Base-by-base conservation (phyloP, 371 early-diverging fungal species). In the Mucor indicus region DNA sequence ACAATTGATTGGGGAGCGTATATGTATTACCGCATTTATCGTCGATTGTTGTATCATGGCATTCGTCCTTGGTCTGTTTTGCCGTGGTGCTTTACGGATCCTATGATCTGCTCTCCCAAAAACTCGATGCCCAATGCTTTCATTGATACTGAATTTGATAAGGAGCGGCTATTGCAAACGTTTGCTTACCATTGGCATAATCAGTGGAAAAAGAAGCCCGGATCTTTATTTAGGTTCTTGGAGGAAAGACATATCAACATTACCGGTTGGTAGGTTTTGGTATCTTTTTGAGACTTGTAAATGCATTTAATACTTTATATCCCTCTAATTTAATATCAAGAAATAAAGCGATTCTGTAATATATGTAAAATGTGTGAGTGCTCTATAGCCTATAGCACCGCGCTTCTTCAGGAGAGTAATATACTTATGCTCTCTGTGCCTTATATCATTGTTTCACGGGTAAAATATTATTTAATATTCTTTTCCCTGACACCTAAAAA, bases 131-230 rank as follows among this genome's bases (percentile, higher is more conserved):
- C 78, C 0, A 69, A 62, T 44, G 74, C 74, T 7, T 77, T 77
- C 48, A 59, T 69, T 11, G 75, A 75, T 27, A 44, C 63, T 2
- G 71, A 74, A 19, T 74, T 77, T 43, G 41, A 57, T 19, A 31
- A 64, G 24, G 60, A 72, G 6, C 53, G 62, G 21, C 37, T 78
- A 24, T 48, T 64, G 30, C 72, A 75, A 35, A 65, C 66, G 1
- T 78, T 78, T 60, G 72, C 78, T 4, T 78, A 67, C 30, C 78
- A 78, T 39, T 78, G 78, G 78, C 78, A 78, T 41, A 78, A 78
- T 38, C 75, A 78, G 45, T 78, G 78, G 78, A 65, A 68, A 24
- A 78, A 75, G 38, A 52, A 55, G 23, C 70, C 70, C 12, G 78
- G 78, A 2, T 64, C 69, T 15, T 45, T 78, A 22, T 78, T 75